These are phyloP conservation scores for Coemansia sp. DNA, from an alignment of 192 early-diverging fungal genomes.

Conservation along the genomic window DNA sequence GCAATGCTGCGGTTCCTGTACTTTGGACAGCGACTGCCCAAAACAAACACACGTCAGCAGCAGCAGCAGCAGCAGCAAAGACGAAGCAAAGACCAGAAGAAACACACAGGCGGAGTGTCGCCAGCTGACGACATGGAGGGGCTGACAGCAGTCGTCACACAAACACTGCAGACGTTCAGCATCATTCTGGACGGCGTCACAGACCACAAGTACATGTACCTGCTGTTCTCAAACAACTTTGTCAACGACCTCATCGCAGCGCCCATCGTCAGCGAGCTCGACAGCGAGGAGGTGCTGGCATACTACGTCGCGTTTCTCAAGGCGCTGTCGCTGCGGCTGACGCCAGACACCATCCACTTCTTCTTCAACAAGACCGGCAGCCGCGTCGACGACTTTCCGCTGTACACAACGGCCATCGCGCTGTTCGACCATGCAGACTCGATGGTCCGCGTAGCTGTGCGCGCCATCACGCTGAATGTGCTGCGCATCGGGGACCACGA, in stretches of 20 bases:
- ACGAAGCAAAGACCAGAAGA: not conserved
- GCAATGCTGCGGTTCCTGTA: slow-evolving; percentile 31
- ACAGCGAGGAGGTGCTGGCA: slow-evolving; percentile 67
- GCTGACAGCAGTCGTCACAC: slow-evolving; percentile 32
- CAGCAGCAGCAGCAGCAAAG: slow-evolving; percentile 3
- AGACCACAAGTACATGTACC: slow-evolving; percentile 47
- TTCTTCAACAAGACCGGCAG: slow-evolving; percentile 57
- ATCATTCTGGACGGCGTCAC: slow-evolving; percentile 55
- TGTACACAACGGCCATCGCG: slow-evolving; percentile 65
- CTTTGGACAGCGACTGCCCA: not conserved
- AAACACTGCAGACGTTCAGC: slow-evolving; percentile 55
- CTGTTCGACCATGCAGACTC: slow-evolving; percentile 69
- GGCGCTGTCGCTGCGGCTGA: slow-evolving; percentile 67
- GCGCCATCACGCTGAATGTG: slow-evolving; percentile 65
- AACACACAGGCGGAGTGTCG: not conserved
- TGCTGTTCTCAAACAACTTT: slow-evolving; percentile 72
- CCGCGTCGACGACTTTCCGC: slow-evolving; percentile 51
- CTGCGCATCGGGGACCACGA: slow-evolving; percentile 48
- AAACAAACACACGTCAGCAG: not conserved
- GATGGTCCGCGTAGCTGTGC: slow-evolving; percentile 70
- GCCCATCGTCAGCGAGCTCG: slow-evolving; percentile 51
- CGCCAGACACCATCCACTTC: slow-evolving; percentile 60
- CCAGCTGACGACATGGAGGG: slow-evolving; percentile 2
- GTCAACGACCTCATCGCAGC: slow-evolving; percentile 67
- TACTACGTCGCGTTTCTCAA: slow-evolving; percentile 73